phyloP scores from a whole-genome alignment of 306 rosid species.

The Cucurbita pepo region DNA sequence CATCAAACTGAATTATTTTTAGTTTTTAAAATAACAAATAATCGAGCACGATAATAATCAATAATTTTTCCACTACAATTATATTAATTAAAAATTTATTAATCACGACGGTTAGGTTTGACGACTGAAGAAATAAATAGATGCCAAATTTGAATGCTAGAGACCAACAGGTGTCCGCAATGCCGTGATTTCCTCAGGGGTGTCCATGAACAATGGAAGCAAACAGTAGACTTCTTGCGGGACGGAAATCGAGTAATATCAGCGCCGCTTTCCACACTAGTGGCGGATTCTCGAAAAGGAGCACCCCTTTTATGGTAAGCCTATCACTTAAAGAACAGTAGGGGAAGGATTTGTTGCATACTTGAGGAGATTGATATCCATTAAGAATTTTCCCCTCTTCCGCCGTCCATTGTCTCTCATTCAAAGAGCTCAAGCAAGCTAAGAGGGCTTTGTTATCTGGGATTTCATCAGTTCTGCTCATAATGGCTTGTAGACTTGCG shows the following conservation, averaged over 20 bases:
- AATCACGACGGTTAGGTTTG: too few species aligned
- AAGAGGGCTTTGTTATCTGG: conserved; percentile 16
- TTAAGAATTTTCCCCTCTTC: neutral
- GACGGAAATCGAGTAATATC: neutral
- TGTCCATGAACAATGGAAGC: too few species aligned
- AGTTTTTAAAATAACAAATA: too few species aligned
- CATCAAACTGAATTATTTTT: too few species aligned
- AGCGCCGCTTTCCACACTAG: neutral
- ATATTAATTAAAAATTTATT: too few species aligned
- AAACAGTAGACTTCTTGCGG: neutral
- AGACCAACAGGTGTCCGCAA: too few species aligned
- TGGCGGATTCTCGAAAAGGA: neutral
- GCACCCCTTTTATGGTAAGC: neutral
- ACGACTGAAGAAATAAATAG: too few species aligned
- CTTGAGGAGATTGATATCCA: neutral
- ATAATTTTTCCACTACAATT: too few species aligned
- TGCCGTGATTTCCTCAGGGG: too few species aligned
- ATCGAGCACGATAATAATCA: too few species aligned
- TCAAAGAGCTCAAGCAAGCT: neutral
- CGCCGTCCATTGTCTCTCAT: neutral
- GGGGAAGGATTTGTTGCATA: neutral
- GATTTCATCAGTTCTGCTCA: conserved; percentile 7
- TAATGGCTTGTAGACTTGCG: conserved; percentile 58
- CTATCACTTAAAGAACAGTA: neutral
- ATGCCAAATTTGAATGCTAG: too few species aligned